A percentile compares a stretch with the other conserved stretches of the same genome.
Conservation (phyloP, 306 rosid genomes). For the Alnus rubra region DNA sequence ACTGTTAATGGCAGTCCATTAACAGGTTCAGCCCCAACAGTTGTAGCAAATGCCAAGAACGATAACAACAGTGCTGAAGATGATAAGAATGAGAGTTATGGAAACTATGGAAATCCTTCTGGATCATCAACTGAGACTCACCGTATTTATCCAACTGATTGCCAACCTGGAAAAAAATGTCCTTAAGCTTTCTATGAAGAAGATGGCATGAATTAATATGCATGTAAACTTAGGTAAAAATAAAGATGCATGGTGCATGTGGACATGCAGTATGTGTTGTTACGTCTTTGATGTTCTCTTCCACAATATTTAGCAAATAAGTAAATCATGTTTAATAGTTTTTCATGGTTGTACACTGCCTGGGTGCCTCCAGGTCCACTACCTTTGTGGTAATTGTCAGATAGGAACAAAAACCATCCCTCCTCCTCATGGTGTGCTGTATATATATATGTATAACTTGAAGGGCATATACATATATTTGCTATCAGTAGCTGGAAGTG, state of each 20-base stretch:
- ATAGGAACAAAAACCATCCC: neutral
- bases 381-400: neutral
- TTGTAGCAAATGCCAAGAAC: neutral
- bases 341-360: neutral
- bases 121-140: conserved; percentile 22
- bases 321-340: neutral
- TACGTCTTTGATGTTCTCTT: neutral
- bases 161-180: conserved; percentile 13
- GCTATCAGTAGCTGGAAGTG: no score
- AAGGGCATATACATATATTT: no score
- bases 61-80: neutral
- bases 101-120: conserved; percentile 21
- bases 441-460: no score
- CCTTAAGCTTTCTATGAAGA: neutral
- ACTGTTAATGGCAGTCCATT: neutral
- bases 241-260: neutral
- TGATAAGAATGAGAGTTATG: conserved; percentile 18
- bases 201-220: neutral
- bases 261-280: neutral
- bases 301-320: neutral
- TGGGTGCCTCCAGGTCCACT: neutral
- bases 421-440: no score
- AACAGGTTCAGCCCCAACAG: neutral
- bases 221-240: neutral
- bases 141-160: conserved; percentile 11